These are phyloP conservation scores for Candida caryicola DNA, from an alignment of 805 yeast genomes.

Conservation along the genomic window DNA sequence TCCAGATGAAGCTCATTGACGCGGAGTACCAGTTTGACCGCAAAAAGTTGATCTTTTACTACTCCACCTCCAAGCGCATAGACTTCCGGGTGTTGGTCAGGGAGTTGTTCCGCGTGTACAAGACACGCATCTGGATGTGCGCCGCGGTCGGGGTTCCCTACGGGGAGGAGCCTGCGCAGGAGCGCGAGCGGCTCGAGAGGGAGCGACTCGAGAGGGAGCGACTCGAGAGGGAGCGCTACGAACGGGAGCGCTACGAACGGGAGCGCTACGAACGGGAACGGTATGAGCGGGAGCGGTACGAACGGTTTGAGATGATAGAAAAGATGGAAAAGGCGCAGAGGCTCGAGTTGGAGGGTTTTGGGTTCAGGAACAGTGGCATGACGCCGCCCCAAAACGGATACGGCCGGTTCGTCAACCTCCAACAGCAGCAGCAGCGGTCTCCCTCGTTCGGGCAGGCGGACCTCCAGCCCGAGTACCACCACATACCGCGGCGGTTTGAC, in stretches of 20 bases:
- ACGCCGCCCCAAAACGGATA: too few species aligned
- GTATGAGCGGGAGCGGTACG: not conserved
- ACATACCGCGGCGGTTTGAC: not conserved
- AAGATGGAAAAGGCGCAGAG: too few species aligned
- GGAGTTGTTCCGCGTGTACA: constrained; percentile 70
- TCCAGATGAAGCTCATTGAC: constrained; percentile 58
- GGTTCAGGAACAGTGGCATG: too few species aligned
- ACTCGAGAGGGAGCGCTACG: not conserved
- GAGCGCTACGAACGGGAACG: not conserved
- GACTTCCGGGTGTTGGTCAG: constrained; percentile 73
- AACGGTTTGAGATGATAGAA: not conserved
- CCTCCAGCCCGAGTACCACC: constrained; percentile 1
- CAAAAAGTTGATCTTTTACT: constrained; percentile 69
- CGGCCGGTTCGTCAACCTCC: not conserved
- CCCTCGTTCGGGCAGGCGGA: not conserved
- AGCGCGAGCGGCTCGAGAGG: not conserved
- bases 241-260: not conserved
- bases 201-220: not conserved
- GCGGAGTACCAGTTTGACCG: constrained; percentile 83
- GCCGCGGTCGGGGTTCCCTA: constrained; percentile 53
- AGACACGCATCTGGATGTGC: constrained; percentile 81
- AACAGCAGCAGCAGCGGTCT: not conserved
- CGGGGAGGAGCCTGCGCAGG: not conserved
- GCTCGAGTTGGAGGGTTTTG: too few species aligned
- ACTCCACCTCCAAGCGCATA: constrained; percentile 51